phyloP scores from a whole-genome alignment of 2,329 filamentous ascomycete genomes.

The Apiospora malaysiana region DNA sequence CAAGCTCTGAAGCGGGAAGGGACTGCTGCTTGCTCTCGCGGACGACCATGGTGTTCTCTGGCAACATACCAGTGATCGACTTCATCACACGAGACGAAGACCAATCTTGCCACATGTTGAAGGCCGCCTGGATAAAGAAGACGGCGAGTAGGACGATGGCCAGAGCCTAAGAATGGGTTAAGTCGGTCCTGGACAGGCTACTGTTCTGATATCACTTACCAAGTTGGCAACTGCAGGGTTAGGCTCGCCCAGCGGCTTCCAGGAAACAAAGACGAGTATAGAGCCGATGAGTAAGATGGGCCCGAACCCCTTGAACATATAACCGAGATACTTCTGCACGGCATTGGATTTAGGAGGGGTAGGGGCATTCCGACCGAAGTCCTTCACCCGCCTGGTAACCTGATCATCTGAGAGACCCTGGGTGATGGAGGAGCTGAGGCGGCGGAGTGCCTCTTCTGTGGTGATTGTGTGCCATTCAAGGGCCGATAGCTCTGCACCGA shows the following conservation, averaged over 20 bases:
- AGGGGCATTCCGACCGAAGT: slow-evolving; percentile 49
- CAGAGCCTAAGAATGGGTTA: slow-evolving; percentile 56
- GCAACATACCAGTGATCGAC: slow-evolving; percentile 52
- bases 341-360: slow-evolving; percentile 51
- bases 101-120: slow-evolving; percentile 55
- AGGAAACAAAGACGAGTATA: slow-evolving; percentile 55
- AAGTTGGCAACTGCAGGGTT: slow-evolving; percentile 49
- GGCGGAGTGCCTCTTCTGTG: slow-evolving; percentile 20
- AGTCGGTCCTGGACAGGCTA: slow-evolving; percentile 72
- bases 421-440: slow-evolving; percentile 12
- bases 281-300: slow-evolving; percentile 53
- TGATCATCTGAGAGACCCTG: slow-evolving; percentile 18
- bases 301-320: slow-evolving; percentile 55
- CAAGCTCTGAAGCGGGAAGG: slow-evolving; percentile 49
- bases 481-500: slow-evolving; percentile 18
- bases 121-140: slow-evolving; percentile 52
- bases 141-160: slow-evolving; percentile 54
- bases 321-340: slow-evolving; percentile 46
- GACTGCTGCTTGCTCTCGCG: slow-evolving; percentile 50
- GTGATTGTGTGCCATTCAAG: slow-evolving; percentile 21
- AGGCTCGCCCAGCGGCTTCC: slow-evolving; percentile 51
- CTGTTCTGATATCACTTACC: slow-evolving; percentile 65
- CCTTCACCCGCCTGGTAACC: slow-evolving; percentile 42
- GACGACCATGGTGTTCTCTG: slow-evolving; percentile 49
- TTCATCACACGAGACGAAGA: slow-evolving; percentile 53